Percentiles rank a stretch among this genome's conserved stretches.
Evolutionary conservation across 345 rosid genomes (phyloP).

Genomic region (Aethionema arabicum): DNA sequence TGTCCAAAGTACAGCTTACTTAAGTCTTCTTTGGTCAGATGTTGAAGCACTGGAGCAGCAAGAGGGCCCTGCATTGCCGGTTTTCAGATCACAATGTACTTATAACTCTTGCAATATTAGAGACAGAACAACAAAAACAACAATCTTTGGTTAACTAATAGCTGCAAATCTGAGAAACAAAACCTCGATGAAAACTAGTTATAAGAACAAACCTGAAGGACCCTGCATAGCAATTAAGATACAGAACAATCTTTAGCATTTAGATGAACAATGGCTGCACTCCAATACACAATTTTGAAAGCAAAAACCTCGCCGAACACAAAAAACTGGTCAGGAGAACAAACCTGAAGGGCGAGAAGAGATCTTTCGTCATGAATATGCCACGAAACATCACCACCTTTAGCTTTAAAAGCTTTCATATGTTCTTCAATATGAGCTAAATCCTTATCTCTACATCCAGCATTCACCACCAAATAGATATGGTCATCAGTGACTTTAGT

Average conservation of each 20-base stretch:
- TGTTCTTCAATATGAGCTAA: slow-evolving; percentile 95
- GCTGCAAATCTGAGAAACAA: neutral
- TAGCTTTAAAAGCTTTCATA: slow-evolving; percentile 86
- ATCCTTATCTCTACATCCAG: slow-evolving; percentile 99
- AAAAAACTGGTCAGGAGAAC: neutral
- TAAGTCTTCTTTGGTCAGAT: slow-evolving; percentile 80
- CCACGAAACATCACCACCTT: slow-evolving; percentile 97
- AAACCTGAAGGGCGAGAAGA: slow-evolving; percentile 95
- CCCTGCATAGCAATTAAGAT: too few relatives aligned
- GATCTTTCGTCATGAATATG: slow-evolving; percentile 98
- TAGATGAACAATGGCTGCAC: too few relatives aligned
- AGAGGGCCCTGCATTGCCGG: slow-evolving; percentile 75
- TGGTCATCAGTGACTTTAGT: slow-evolving; percentile 80
- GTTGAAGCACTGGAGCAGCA: slow-evolving; percentile 87
- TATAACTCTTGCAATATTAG: slow-evolving; percentile 8
- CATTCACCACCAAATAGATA: slow-evolving; percentile 93
- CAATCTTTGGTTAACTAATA: slow-evolving; percentile 8
- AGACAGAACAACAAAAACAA: slow-evolving; percentile 14
- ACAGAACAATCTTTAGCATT: too few relatives aligned
- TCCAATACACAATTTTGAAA: too few relatives aligned
- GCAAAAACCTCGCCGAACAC: neutral
- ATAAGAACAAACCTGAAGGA: too few relatives aligned
- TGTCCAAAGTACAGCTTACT: slow-evolving; percentile 93
- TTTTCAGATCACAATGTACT: neutral
- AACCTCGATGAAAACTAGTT: too few relatives aligned